Conservation (phyloP, 345 rosid genomes). For the Citrus maxima region DNA sequence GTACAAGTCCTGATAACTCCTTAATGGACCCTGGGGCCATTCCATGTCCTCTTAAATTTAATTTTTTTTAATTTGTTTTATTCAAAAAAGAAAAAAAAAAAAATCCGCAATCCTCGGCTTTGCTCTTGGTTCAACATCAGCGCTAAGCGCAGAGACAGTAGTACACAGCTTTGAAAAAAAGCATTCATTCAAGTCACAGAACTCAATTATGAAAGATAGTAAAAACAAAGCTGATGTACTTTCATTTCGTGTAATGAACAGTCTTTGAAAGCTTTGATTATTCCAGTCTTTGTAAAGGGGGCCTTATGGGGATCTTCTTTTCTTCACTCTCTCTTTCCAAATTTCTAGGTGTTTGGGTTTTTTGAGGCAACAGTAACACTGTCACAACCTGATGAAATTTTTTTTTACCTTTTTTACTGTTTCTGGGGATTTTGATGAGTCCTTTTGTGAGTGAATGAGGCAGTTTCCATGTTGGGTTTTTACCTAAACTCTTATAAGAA, state of each 20-base stretch:
- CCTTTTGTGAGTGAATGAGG: background rate
- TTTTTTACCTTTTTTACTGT: background rate
- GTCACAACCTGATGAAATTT: background rate
- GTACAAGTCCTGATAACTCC: background rate
- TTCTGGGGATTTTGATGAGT: background rate
- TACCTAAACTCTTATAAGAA: background rate
- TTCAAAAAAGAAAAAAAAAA: too few species aligned
- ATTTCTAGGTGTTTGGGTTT: background rate
- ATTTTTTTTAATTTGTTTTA: too few species aligned
- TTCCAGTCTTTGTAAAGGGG: background rate
- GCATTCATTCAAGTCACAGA: too few species aligned
- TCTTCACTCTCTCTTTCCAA: background rate
- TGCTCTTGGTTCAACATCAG: too few species aligned
- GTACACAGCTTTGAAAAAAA: too few species aligned
- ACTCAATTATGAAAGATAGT: background rate
- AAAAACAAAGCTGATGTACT: background rate
- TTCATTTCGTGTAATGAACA: background rate
- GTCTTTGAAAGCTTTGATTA: background rate
- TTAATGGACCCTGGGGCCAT: too few species aligned
- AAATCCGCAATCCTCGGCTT: too few species aligned
- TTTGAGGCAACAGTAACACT: background rate
- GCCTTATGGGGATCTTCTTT: background rate
- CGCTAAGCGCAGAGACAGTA: too few species aligned
- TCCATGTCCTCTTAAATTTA: too few species aligned
- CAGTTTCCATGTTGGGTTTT: slow-evolving; percentile 7